These are phyloP conservation scores for Fusarium aywerte DNA, from an alignment of 2,329 filamentous ascomycete genomes.

Conservation along the genomic window DNA sequence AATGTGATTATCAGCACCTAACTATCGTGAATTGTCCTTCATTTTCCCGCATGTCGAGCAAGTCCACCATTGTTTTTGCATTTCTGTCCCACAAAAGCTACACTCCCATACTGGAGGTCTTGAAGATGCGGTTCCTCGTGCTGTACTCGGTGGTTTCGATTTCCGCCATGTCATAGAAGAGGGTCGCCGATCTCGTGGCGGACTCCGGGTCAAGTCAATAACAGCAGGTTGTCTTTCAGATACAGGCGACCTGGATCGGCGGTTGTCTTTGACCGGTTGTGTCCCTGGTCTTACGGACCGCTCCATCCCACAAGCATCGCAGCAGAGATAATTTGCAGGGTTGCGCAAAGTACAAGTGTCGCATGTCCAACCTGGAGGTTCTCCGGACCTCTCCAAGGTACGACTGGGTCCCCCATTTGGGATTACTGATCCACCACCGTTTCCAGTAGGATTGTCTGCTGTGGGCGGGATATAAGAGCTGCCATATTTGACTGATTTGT, in stretches of 20 bases:
- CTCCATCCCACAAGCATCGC: slow-evolving; percentile 66
- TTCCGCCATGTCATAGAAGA: slow-evolving; percentile 1
- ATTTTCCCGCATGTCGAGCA: slow-evolving; percentile 66
- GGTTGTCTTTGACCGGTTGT: slow-evolving; percentile 29
- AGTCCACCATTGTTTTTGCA: slow-evolving; percentile 67
- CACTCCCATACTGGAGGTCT: slow-evolving; percentile 61
- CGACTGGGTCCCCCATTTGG: slow-evolving; percentile 22
- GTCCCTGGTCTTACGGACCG: slow-evolving; percentile 43
- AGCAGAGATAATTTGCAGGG: slow-evolving; percentile 60
- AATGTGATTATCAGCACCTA: slow-evolving; percentile 16
- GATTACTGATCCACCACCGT: slow-evolving; percentile 51
- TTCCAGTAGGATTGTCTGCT: slow-evolving; percentile 62
- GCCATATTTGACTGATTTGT: slow-evolving; percentile 69
- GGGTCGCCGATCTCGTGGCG: slow-evolving; percentile 39
- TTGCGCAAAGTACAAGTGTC: slow-evolving; percentile 68
- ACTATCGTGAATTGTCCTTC: slow-evolving; percentile 59
- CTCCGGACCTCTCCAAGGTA: slow-evolving; percentile 8
- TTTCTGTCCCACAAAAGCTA: slow-evolving; percentile 60
- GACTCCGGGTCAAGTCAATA: slow-evolving; percentile 51
- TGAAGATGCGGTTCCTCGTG: slow-evolving; percentile 11
- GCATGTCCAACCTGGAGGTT: slow-evolving; percentile 61
- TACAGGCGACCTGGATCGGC: slow-evolving; percentile 30
- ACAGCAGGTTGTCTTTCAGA: slow-evolving; percentile 37
- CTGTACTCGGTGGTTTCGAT: slow-evolving; percentile 6
- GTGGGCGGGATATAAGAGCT: slow-evolving; percentile 62